phyloP scores from a whole-genome alignment of 805 yeast genomes.

The Candida ascalaphidarum region DNA sequence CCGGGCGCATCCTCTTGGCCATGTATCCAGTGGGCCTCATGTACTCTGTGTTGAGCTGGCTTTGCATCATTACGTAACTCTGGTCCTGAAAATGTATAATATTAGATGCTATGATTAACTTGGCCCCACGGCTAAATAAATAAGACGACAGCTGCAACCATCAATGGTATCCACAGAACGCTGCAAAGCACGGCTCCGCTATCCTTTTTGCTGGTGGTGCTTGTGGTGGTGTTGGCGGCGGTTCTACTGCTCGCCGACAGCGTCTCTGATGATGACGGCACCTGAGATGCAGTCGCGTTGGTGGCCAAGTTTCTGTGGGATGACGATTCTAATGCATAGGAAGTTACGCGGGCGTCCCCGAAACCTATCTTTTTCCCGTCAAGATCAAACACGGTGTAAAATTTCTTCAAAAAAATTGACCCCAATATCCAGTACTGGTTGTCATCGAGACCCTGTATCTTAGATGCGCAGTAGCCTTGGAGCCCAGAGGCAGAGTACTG shows the following conservation, averaged over 20 bases:
- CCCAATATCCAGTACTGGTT: conserved; percentile 51
- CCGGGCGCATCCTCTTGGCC: conserved; percentile 54
- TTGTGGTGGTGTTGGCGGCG: no score
- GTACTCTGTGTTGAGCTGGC: conserved; percentile 57
- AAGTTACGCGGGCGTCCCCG: conserved; percentile 12
- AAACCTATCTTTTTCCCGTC: conserved; percentile 44
- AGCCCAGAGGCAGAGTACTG: conserved; percentile 28
- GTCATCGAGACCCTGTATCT: conserved; percentile 48
- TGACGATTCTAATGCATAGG: background rate
- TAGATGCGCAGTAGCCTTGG: conserved; percentile 52
- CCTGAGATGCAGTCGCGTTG: no score
- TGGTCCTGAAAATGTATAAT: no score
- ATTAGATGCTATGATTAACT: no score
- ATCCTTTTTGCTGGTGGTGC: no score
- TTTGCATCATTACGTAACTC: conserved; percentile 47
- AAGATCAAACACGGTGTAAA: conserved; percentile 51
- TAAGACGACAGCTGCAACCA: background rate
- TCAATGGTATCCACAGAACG: background rate
- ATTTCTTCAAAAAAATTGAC: conserved; percentile 47
- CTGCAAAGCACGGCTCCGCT: background rate
- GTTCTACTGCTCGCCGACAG: no score
- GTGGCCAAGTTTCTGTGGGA: no score
- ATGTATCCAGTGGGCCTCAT: conserved; percentile 59
- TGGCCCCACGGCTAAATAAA: background rate
- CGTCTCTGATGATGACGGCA: no score